Conservation (phyloP, 345 rosid genomes). For the Garcia nutans region DNA sequence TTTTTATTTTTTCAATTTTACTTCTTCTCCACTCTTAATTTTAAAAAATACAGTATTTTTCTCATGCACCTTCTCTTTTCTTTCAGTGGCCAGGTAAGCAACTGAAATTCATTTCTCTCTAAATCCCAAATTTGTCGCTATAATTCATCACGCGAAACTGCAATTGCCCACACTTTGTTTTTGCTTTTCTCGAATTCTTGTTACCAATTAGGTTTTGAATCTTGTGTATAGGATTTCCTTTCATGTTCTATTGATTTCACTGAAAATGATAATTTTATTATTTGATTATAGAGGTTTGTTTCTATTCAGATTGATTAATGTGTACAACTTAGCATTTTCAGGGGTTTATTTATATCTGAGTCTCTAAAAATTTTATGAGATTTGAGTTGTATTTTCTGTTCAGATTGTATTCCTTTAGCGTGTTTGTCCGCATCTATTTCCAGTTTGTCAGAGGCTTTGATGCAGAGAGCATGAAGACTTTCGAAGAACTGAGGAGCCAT, state of each 20-base stretch:
- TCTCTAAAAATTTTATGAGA: slow-evolving; percentile 1
- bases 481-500: slow-evolving; percentile 84
- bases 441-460: slow-evolving; percentile 99
- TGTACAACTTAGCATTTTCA: not conserved
- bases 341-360: slow-evolving; percentile 2
- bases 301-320: not conserved
- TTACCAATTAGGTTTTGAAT: not conserved
- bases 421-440: slow-evolving; percentile 14
- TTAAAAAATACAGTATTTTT: too few species aligned
- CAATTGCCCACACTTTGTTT: not conserved
- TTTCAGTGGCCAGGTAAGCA: not conserved
- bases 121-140: not conserved
- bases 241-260: not conserved
- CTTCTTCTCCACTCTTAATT: too few species aligned
- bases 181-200: not conserved
- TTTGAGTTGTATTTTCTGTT: not conserved
- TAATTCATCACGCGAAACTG: not conserved
- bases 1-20: too few species aligned
- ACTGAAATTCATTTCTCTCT: not conserved
- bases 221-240: not conserved
- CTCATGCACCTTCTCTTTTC: too few species aligned
- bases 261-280: not conserved
- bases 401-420: too few species aligned
- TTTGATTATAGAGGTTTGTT: not conserved
- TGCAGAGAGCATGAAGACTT: slow-evolving; percentile 97